Percentiles rank a stretch among this genome's conserved stretches.
These are phyloP conservation scores for Bryoerythrophyllum caledonicum DNA, from an alignment of 225 moss, liverwort and hornwort species.

Conservation along the genomic window DNA sequence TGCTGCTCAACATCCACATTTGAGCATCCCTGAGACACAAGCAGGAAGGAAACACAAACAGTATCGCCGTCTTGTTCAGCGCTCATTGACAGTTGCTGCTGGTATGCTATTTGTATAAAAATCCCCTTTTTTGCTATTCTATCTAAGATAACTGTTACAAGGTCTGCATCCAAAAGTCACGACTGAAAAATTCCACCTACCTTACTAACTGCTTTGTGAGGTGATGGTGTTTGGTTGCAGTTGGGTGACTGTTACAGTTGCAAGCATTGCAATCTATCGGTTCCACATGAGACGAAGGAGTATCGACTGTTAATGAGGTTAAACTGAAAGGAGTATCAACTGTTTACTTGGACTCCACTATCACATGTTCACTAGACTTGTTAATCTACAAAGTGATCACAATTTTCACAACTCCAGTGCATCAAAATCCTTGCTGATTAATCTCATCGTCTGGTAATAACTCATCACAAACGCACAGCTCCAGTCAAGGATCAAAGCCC, in stretches of 20 bases:
- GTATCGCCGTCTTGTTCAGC: constrained; percentile 77
- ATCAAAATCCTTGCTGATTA: too few relatives aligned
- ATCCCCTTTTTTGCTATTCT: neutral
- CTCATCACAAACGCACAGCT: too few relatives aligned
- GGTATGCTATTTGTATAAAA: constrained; percentile 40
- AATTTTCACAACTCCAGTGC: too few relatives aligned
- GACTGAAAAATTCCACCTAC: too few relatives aligned
- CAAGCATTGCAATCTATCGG: constrained; percentile 54
- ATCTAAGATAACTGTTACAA: too few relatives aligned
- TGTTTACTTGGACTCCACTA: too few relatives aligned
- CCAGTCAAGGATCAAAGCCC: too few relatives aligned
- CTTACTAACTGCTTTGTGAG: neutral
- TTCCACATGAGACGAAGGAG: constrained; percentile 19
- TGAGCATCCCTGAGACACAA: constrained; percentile 96
- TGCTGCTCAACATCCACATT: constrained; percentile 95
- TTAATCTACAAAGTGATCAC: too few relatives aligned
- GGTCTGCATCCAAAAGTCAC: too few relatives aligned
- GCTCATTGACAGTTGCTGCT: constrained; percentile 84
- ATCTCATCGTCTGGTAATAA: too few relatives aligned
- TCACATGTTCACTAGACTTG: too few relatives aligned
- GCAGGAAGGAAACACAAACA: constrained; percentile 85
- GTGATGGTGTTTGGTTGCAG: constrained; percentile 45
- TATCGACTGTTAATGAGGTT: neutral
- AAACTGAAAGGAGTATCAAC: too few relatives aligned
- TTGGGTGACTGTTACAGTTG: constrained; percentile 66